phyloP scores from a whole-genome alignment of 2,329 filamentous ascomycete genomes.

The Fusarium hostae region DNA sequence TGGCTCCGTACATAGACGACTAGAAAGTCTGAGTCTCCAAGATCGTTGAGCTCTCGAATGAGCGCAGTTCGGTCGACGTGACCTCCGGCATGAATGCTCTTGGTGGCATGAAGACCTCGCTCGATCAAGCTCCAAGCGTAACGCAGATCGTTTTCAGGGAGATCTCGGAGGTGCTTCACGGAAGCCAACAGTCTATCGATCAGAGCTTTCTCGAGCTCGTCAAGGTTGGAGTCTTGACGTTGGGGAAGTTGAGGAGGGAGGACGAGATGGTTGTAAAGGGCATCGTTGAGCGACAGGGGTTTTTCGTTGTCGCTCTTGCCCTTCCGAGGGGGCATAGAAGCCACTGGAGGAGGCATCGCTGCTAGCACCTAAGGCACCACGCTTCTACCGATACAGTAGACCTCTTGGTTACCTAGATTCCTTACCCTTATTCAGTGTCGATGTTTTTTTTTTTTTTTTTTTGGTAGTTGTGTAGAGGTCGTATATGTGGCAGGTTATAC shows the following conservation, averaged over 20 bases:
- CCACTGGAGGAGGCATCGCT: not conserved
- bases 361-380: not conserved
- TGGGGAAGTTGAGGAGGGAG: slow-evolving; percentile 40
- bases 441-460: no score
- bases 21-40: slow-evolving; percentile 32
- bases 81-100: slow-evolving; percentile 26
- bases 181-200: slow-evolving; percentile 28
- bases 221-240: slow-evolving; percentile 26
- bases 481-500: not conserved
- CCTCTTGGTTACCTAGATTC: no score
- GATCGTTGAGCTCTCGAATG: slow-evolving; percentile 24
- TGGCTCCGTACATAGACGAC: slow-evolving; percentile 41
- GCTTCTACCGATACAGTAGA: not conserved
- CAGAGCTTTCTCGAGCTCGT: slow-evolving; percentile 25
- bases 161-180: slow-evolving; percentile 28
- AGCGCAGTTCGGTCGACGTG: slow-evolving; percentile 33
- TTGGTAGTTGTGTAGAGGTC: not conserved
- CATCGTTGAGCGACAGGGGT: slow-evolving; percentile 24
- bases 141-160: slow-evolving; percentile 19
- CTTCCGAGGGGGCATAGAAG: not conserved
- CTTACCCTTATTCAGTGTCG: not conserved
- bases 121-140: slow-evolving; percentile 31
- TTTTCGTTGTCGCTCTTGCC: not conserved
- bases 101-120: slow-evolving; percentile 36
- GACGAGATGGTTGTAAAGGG: slow-evolving; percentile 41